These are phyloP conservation scores for Cyberlindnera maclurae DNA, from an alignment of 805 yeast genomes.

Conservation along the genomic window DNA sequence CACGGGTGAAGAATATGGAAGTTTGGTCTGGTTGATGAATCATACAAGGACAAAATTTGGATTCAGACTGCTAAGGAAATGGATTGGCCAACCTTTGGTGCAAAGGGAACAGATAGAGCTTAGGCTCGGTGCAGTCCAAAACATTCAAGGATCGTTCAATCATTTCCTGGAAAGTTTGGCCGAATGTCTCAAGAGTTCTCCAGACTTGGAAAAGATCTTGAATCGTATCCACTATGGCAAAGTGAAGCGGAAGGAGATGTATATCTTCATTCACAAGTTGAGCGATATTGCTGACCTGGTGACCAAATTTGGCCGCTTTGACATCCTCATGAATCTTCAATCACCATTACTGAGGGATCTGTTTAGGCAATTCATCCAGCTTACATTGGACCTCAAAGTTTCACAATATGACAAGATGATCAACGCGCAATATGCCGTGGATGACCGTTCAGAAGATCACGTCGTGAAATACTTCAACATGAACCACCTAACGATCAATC, in stretches of 20 bases:
- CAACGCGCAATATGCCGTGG: conserved; percentile 40
- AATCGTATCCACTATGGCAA: conserved; percentile 54
- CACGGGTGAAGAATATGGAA: conserved; percentile 50
- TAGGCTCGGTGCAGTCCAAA: conserved; percentile 57
- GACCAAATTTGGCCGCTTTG: conserved; percentile 22
- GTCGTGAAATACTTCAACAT: conserved; percentile 36
- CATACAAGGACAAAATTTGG: conserved; percentile 81
- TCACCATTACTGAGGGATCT: conserved; percentile 32
- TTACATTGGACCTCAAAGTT: conserved; percentile 27
- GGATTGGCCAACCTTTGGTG: conserved; percentile 72
- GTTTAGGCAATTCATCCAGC: conserved; percentile 31
- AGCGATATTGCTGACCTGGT: conserved; percentile 26
- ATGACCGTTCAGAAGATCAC: conserved; percentile 43
- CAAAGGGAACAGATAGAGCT: conserved; percentile 45
- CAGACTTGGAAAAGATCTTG: conserved; percentile 55
- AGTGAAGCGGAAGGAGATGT: conserved; percentile 54
- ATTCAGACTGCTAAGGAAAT: conserved; percentile 50
- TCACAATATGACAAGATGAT: conserved; percentile 40
- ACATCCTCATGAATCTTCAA: conserved; percentile 17
- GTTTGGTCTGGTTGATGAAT: conserved; percentile 73
- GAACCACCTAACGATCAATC: conserved; percentile 25
- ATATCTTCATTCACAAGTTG: conserved; percentile 39
- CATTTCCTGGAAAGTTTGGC: conserved; percentile 32
- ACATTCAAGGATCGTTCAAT: conserved; percentile 34
- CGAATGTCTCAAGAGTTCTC: conserved; percentile 27